phyloP scores from a whole-genome alignment of 257 asterid species.

The Ophiorrhiza pumila region DNA sequence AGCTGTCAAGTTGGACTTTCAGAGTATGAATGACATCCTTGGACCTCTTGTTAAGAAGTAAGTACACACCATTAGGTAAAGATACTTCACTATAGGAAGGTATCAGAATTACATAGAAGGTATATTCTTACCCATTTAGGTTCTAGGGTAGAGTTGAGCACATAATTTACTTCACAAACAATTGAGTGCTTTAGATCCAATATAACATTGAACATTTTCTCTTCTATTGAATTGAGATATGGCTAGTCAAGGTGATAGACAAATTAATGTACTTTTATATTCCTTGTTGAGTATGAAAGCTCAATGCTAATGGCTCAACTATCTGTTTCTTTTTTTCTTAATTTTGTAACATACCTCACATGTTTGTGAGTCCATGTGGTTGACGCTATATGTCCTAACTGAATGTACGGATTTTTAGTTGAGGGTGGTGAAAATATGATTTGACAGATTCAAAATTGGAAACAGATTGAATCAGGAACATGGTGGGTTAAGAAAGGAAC shows the following conservation, averaged over 20 bases:
- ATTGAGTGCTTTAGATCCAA: too few relatives aligned
- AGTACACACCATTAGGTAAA: too few relatives aligned
- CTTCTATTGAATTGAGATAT: background rate
- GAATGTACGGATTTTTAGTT: background rate
- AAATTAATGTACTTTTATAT: background rate
- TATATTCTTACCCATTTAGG: background rate
- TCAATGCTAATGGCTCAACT: background rate
- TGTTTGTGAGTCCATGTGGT: background rate
- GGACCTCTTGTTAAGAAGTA: background rate
- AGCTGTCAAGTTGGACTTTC: background rate
- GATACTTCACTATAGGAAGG: background rate
- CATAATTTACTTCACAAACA: background rate
- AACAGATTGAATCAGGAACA: background rate
- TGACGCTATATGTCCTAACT: too few relatives aligned
- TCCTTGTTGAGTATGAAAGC: background rate
- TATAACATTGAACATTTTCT: too few relatives aligned
- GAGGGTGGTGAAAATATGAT: background rate
- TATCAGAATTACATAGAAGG: background rate
- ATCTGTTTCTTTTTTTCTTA: too few relatives aligned
- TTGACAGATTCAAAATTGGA: too few relatives aligned
- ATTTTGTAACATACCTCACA: too few relatives aligned
- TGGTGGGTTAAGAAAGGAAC: background rate
- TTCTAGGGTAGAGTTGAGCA: background rate
- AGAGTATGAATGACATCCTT: background rate
- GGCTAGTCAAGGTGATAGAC: background rate